Percentiles rank a stretch among this genome's conserved stretches.
Conservation (phyloP, 345 rosid species). For the Citrus trifoliata region DNA sequence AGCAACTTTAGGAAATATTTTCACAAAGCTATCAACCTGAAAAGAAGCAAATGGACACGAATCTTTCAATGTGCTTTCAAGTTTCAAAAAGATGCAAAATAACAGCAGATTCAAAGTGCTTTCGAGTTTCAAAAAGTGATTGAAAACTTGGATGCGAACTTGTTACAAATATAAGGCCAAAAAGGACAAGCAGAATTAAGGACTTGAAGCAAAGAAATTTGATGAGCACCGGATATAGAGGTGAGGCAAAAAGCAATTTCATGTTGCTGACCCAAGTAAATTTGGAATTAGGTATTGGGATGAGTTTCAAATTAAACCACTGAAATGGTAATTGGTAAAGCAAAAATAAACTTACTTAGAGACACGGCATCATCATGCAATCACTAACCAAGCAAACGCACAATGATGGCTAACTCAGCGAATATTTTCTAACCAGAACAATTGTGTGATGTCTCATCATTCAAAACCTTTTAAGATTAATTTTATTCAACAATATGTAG, state of each 20-base stretch:
- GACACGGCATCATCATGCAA: neutral
- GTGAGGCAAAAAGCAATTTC: neutral
- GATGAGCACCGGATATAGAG: neutral
- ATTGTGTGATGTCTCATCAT: neutral
- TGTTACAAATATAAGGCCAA: neutral
- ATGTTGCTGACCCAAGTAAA: neutral
- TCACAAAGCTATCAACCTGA: constrained; percentile 60
- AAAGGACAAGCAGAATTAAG: neutral
- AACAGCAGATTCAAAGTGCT: neutral
- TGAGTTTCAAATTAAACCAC: neutral
- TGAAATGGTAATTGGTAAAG: neutral
- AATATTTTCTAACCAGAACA: neutral
- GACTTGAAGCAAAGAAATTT: neutral
- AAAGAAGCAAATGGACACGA: neutral
- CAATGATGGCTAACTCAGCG: neutral
- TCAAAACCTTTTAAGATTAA: neutral
- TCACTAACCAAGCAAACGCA: neutral
- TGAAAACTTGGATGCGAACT: neutral
- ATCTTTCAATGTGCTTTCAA: neutral
- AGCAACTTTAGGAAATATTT: constrained; percentile 64
- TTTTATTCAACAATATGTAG: neutral
- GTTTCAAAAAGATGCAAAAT: neutral
- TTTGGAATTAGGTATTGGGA: neutral
- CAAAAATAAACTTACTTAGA: neutral
- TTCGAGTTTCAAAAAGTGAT: neutral